Base-by-base conservation (phyloP, 106 monocot genomes). In the Posidonia australis region DNA sequence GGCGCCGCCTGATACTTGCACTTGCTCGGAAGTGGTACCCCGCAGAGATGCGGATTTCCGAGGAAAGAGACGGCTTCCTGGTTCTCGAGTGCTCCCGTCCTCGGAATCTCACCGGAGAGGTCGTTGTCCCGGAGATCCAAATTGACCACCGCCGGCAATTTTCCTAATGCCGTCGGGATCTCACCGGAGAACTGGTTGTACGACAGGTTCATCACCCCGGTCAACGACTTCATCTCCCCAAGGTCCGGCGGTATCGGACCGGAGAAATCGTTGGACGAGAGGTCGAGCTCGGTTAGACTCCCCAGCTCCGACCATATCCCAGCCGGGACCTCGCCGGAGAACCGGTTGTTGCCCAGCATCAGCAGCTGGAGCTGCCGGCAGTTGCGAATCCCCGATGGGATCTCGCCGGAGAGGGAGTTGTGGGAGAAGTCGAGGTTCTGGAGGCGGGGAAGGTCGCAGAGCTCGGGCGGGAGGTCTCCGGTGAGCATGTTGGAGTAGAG, bases 31-130 rank as follows among this genome's bases (percentile, higher is more conserved):
- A 92, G 70, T 10, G 88, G 83, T 55, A 65, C 80, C 20, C 93
- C 93, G 51, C 93, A 93, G 42, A 88, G 72, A 0, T 25, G 54
- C 1, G 70, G 85, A 42, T 93, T 93, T 52, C 83, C 77, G 23
- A 79, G 67, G 67, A 85, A 86, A 0, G 75, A 67, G 0, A 75
- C 74, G 6, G 78, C 76, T 0, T 78, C 71, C 46, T 88, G 92
- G 60, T 67, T 77, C 32, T 67, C 27, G 5, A 85, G 69, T 0
- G 71, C 70, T 0, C 84, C 84, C 5, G 14, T n/a, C 24, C 44
- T 21, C 19, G 93, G 93, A 70, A 89, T 89, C 74, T 86, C 89
- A n/a, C 93, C 89, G 58, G 93, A 83, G 65, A 94, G 85, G n/a
- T 84, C 76, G 74, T 94, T 94, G 64, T 72, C 76, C 31, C 93